Base-by-base conservation (phyloP, 2,329 filamentous ascomycete genomes). In the Sordariomycetes sp. region DNA sequence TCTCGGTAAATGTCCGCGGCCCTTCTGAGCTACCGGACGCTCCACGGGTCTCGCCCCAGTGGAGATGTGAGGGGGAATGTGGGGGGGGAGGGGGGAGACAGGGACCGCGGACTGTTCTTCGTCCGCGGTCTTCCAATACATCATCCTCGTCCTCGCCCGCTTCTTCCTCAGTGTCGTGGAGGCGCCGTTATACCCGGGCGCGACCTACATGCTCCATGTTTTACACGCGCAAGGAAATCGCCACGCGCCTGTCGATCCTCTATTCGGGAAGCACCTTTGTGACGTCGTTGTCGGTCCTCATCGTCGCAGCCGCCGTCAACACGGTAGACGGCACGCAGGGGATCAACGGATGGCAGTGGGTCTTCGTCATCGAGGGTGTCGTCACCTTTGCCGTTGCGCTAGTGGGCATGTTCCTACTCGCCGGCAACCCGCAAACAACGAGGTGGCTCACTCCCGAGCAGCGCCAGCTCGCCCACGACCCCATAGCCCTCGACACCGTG, bases 281-380 rank as follows among this genome's bases (percentile, higher is more conserved):
- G 0, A 84, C 84, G 1, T 84, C 85, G 0, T 87, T 89, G 63
- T 83, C 82, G 0, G 85, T 84, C 0, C 70, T 84, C n/a, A 73
- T 85, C 22, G 78, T 80, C 1, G 81, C 80, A 1, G 78, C 82
- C 7, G 84, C 89, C 54, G 82, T 81, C 0, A 76, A 79, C 34
- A 69, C 71, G n/a, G 76, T 87, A 54, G 74, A 82, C 57, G 75
- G 80, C 13, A 70, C 75, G 1, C 69, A 69, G 3, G 83, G 80
- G 1, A 69, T 85, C 2, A 76, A 77, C 1, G 84, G 84, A 4
- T 89, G 85, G 84, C 73, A 81, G 6, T 85, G 79, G 79, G 76
- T 88, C 24, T 89, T 88, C 67, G 81, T 88, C 54, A 78, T 85
- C 12, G 82, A 89, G 62, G 85, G 85, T 7, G 70, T 73, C 3